Evolutionary conservation across 2,329 filamentous ascomycete genomes (phyloP).

Genomic region (Phaeosphaeriaceae sp.): DNA sequence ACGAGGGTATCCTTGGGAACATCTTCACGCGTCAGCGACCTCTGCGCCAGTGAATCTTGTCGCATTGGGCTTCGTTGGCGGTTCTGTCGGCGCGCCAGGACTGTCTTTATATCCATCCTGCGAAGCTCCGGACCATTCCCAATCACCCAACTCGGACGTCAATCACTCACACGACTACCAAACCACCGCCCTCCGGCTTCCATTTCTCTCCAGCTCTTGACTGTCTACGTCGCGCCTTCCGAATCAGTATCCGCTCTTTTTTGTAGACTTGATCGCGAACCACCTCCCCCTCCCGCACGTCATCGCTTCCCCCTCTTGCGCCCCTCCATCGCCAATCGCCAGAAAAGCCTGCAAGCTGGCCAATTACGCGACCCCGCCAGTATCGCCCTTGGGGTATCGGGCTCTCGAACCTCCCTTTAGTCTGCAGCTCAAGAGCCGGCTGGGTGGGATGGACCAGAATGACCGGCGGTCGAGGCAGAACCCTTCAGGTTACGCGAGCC

Average conservation of each 20-base stretch:
- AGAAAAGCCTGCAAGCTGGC: conserved; percentile 66
- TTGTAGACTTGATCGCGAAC: conserved; percentile 4
- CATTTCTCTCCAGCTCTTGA: conserved; percentile 19
- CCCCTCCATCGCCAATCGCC: conserved; percentile 11
- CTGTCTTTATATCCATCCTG: conserved; percentile 48
- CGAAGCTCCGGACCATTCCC: conserved; percentile 35
- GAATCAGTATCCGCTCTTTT: conserved; percentile 12
- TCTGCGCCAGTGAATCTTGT: conserved; percentile 43
- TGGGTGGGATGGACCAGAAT: conserved; percentile 75
- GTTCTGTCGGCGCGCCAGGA: conserved; percentile 41
- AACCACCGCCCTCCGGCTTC: conserved; percentile 17
- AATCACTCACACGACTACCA: conserved; percentile 21
- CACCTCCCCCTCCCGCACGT: conserved; percentile 12
- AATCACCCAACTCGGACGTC: conserved; percentile 38
- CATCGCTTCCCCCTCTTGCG: conserved; percentile 20
- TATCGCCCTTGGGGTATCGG: conserved; percentile 71
- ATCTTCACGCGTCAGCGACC: conserved; percentile 41
- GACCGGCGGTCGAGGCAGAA: conserved; percentile 77
- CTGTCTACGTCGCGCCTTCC: conserved; percentile 3
- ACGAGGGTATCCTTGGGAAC: conserved; percentile 47
- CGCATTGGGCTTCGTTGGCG: conserved; percentile 47
- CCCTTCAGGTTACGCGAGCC: conserved; percentile 67
- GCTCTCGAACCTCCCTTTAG: conserved; percentile 64
- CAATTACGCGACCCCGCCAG: conserved; percentile 66
- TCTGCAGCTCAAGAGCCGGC: conserved; percentile 60